Evolutionary conservation across 345 rosid species (phyloP), one percentile per base, ranked within the genome.

Genomic region (Crucihimalaya himalaica): DNA sequence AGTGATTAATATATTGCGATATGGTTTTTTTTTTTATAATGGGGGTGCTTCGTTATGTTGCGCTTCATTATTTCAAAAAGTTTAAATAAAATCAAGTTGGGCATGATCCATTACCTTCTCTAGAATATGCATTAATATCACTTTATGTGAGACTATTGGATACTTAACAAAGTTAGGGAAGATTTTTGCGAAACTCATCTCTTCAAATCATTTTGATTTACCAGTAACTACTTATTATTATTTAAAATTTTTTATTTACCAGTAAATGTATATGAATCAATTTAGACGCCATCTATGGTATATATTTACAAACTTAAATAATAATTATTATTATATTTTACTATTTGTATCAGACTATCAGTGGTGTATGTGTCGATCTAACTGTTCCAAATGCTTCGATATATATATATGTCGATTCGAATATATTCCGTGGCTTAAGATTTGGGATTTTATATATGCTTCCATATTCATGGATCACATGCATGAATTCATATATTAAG

Each of bases 141-240:
- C 68, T 74, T 67, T 59, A 39, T 4, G 34, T 66, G 28, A 32
- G 29, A 39, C 37, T 32, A 28, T 42, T 60, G 40, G 63, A 51
- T 75, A 61, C 79, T 60, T 59, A 53, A 40, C 23, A 75, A 67
- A 75, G 78, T 75, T 75, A 67, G 63, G 78, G 48, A n/a, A 68
- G 63, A 32, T 68, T 60, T 75, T 21, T 52, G 61, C 46, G 37
- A 59, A 58, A 31, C 68, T 39, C 73, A 59, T 67, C 39, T 57
- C 61, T 50, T 48, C 10, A 25, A 46, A 47, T 58, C 35, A 48
- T 46, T 66, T 27, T 60, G 27, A 39, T 47, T 15, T 23, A 20
- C 45, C 15, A 40, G 45, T 40, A 1, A 40, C 4, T 10, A 35
- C 4, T 10, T 34, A 34, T 34, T 34, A 8, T 2, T 34, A 8